These are phyloP conservation scores for Lactarius hengduanensis DNA, from an alignment of 768 basidiomycete species.

Conservation along the genomic window DNA sequence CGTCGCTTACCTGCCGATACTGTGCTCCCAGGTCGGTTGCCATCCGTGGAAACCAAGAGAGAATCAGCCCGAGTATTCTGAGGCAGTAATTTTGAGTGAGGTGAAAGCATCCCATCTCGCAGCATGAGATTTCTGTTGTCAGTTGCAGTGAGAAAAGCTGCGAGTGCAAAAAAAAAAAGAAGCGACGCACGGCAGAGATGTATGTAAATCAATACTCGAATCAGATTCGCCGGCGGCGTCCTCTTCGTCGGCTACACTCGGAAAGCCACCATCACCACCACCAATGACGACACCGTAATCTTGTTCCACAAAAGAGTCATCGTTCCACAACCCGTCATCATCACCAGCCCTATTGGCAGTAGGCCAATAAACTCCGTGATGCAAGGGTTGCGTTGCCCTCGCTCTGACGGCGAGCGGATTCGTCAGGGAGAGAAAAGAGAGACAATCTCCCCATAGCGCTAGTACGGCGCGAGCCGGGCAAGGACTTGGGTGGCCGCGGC, in stretches of 20 bases:
- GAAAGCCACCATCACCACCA: constrained; percentile 30
- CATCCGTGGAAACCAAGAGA: constrained; percentile 26
- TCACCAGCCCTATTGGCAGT: constrained; percentile 14
- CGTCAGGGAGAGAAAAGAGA: constrained; percentile 18
- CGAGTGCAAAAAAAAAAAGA: background rate
- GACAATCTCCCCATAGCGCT: constrained; percentile 26
- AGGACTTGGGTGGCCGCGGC: constrained; percentile 21
- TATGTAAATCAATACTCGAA: constrained; percentile 41
- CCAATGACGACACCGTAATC: constrained; percentile 34
- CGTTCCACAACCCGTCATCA: constrained; percentile 30
- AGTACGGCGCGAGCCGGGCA: constrained; percentile 26
- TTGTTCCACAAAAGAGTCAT: constrained; percentile 32
- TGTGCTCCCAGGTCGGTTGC: constrained; percentile 32
- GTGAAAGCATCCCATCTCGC: constrained; percentile 41
- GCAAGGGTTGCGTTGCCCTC: constrained; percentile 25
- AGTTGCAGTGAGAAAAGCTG: background rate
- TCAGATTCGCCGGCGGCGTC: constrained; percentile 38
- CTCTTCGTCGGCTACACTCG: constrained; percentile 31
- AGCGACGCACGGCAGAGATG: constrained; percentile 40
- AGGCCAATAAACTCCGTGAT: constrained; percentile 28
- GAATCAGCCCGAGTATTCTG: constrained; percentile 28
- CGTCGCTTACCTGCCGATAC: constrained; percentile 32
- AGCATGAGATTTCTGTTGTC: constrained; percentile 40
- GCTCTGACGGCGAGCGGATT: constrained; percentile 28
- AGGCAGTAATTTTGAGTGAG: constrained; percentile 41